Base-by-base conservation (phyloP, 192 early-diverging fungal genomes). In the Coemansia pectinata region DNA sequence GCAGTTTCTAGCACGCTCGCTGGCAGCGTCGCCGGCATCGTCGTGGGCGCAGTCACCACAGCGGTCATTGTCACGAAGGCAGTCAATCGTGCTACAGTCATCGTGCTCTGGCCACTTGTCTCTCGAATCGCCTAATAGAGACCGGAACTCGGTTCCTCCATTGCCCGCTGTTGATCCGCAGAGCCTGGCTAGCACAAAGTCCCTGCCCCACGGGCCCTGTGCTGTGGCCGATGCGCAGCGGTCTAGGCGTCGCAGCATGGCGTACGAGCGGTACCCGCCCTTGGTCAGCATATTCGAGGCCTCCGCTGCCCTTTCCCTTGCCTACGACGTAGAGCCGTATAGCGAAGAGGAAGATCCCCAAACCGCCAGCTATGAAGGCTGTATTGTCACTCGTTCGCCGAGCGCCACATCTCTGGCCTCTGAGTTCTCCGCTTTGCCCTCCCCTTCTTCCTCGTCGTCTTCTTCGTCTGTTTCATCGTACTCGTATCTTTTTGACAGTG, bases 211-310 rank as follows among this genome's bases (percentile, higher is more conserved):
- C 42, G 67, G 40, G 29, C 47, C 52, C 5, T 10, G 25, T 14
- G 19, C 58, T 1, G 55, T 33, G 4, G 45, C 52, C 55, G 33
- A 36, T 39, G 63, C 63, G 38, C 48, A 77, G 66, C 27, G 69
- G 25, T 57, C 57, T 21, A 69, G 76, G 8, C 63, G 80, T 21
- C 75, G 75, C 47, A 83, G 80, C 63, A 60, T 69, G 36, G 80
- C 80, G 1, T 66, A 77, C 29, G 80, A 83, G 69, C 80, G 75
- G 33, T 83, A 83, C 33, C 80, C 80, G 71, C 80, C 80, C n/a
- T 72, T 83, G 41, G 70, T 72, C 29, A 77, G 80, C 72, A 83
- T 83, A 9, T 74, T 83, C 27, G 80, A 83, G 17, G 55, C 55
- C 2, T 58, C 55, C 2, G 55, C 55, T 3, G 55, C 55, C 12